These are phyloP conservation scores for Hygrocybe punicea DNA, from an alignment of 768 basidiomycete species.

Conservation along the genomic window DNA sequence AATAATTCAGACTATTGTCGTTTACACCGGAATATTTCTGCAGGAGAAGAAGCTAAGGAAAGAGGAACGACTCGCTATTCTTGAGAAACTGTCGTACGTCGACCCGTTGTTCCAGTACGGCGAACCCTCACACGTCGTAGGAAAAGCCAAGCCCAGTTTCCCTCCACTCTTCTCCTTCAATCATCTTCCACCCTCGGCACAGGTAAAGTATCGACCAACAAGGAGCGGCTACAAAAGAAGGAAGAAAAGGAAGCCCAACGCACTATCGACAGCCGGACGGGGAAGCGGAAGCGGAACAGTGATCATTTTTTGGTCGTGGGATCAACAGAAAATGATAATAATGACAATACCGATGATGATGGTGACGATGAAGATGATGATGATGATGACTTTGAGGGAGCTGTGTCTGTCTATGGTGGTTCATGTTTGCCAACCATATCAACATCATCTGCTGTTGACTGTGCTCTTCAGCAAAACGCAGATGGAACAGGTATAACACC, in stretches of 20 bases:
- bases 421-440: conserved; percentile 15
- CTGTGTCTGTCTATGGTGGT: background rate
- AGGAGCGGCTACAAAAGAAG: conserved; percentile 52
- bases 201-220: conserved; percentile 58
- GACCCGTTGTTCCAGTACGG: background rate
- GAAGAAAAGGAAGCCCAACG: conserved; percentile 61
- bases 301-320: conserved; percentile 38
- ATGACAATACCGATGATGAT: conserved; percentile 21
- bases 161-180: conserved; percentile 56
- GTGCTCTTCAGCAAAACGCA: conserved; percentile 61
- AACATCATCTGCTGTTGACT: conserved; percentile 43
- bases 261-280: conserved; percentile 45
- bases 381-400: background rate
- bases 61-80: conserved; percentile 72
- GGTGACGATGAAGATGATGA: conserved; percentile 9
- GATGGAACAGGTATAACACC: conserved; percentile 60
- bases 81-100: conserved; percentile 79
- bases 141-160: conserved; percentile 69
- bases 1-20: background rate
- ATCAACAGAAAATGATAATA: conserved; percentile 26
- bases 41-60: conserved; percentile 92
- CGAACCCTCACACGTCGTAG: conserved; percentile 41
- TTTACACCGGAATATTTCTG: conserved; percentile 1
- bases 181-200: conserved; percentile 85
- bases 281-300: conserved; percentile 49